A percentile compares a stretch with the other conserved stretches of the same genome.
Evolutionary conservation across 257 asterid species (phyloP).

Genomic region (Leptodermis oblonga): DNA sequence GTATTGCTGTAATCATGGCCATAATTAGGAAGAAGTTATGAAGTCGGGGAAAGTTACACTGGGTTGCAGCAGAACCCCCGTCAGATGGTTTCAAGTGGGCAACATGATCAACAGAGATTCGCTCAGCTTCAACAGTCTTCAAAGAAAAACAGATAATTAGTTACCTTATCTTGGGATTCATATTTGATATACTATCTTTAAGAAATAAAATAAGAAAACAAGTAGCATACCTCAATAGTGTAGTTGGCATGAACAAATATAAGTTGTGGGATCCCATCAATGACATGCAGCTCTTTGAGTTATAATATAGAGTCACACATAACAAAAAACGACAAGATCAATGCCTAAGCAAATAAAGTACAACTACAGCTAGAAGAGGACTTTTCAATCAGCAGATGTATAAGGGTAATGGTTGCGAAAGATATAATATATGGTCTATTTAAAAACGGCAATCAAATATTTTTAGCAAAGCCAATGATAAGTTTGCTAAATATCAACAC

Average conservation of each 20-base stretch:
- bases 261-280: conserved; percentile 93
- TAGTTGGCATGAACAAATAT: conserved; percentile 87
- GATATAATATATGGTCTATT: not conserved
- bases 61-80: conserved; percentile 99
- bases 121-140: conserved; percentile 98
- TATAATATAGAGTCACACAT: conserved; percentile 25
- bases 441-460: not conserved
- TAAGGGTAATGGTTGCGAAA: not conserved
- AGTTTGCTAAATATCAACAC: not conserved
- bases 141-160: conserved; percentile 15
- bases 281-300: conserved; percentile 75
- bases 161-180: conserved; percentile 12
- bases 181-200: not conserved
- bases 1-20: not conserved
- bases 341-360: conserved; percentile 2
- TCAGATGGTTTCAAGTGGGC: conserved; percentile 98
- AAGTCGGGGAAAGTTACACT: conserved; percentile 44
- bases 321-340: conserved; percentile 6
- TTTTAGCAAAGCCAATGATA: not conserved
- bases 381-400: not conserved
- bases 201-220: not conserved
- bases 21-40: not conserved
- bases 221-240: conserved; percentile 72
- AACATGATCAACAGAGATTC: conserved; percentile 96
- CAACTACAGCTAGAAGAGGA: not conserved